phyloP scores from a whole-genome alignment of 768 basidiomycete genomes.

The Mycena epipterygia region DNA sequence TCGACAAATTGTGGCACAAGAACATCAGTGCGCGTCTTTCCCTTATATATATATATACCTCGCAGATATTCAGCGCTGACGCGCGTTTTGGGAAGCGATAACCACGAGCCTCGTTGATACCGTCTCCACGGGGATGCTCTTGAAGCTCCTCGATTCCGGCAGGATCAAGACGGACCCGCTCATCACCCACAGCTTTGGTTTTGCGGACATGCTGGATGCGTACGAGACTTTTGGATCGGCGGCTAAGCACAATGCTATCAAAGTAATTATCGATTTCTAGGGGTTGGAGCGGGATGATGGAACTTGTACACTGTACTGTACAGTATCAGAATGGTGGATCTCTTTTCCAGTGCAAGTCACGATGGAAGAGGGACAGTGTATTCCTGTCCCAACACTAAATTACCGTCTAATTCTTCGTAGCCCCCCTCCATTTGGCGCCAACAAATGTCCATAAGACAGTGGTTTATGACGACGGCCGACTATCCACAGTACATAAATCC shows the following conservation, averaged over 20 bases:
- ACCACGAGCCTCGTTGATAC: constrained; percentile 42
- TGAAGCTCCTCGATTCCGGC: constrained; percentile 40
- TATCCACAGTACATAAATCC: too few species aligned
- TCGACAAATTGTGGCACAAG: constrained; percentile 42
- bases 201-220: constrained; percentile 37
- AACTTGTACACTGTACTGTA: too few species aligned
- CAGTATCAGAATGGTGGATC: too few species aligned
- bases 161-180: constrained; percentile 33
- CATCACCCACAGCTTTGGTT: constrained; percentile 38
- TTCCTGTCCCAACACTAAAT: too few species aligned
- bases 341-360: too few species aligned
- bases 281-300: too few species aligned
- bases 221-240: constrained; percentile 38
- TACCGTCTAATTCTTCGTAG: too few species aligned
- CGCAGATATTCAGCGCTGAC: not conserved
- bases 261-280: constrained; percentile 41
- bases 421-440: too few species aligned
- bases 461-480: too few species aligned
- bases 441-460: too few species aligned
- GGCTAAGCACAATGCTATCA: constrained; percentile 38
- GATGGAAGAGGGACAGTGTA: too few species aligned
- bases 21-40: constrained; percentile 26
- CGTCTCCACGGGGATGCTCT: constrained; percentile 32
- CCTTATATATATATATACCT: not conserved
- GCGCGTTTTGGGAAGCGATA: constrained; percentile 29